Conservation (phyloP, 2,329 filamentous ascomycete genomes). For the Neofusicoccum parvum region DNA sequence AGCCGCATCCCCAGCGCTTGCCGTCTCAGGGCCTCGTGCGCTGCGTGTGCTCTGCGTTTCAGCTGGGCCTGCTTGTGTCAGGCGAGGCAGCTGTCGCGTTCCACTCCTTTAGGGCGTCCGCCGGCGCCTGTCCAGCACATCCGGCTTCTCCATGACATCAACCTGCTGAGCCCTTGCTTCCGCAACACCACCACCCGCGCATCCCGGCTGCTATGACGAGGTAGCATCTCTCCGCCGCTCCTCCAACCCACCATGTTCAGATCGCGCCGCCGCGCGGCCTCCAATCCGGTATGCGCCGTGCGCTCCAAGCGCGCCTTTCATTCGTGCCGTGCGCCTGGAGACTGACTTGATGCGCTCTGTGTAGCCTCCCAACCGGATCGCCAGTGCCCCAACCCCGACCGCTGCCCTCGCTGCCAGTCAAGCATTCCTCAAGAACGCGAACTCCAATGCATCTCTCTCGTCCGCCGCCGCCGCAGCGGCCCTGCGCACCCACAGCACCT, state of each 20-base stretch:
- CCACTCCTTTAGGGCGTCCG: slow-evolving; percentile 12
- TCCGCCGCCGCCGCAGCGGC: slow-evolving; percentile 86
- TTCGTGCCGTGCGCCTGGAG: background rate
- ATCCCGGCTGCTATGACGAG: slow-evolving; percentile 18
- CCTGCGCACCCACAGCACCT: slow-evolving; percentile 73
- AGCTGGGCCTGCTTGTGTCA: slow-evolving; percentile 10
- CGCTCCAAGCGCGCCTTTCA: slow-evolving; percentile 30
- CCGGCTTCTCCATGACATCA: slow-evolving; percentile 22
- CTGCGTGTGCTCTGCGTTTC: slow-evolving; percentile 13
- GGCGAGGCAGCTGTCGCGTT: slow-evolving; percentile 6
- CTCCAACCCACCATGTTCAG: slow-evolving; percentile 33
- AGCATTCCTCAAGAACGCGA: slow-evolving; percentile 72
- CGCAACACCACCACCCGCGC: slow-evolving; percentile 2
- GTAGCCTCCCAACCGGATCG: slow-evolving; percentile 31
- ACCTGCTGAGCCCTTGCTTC: slow-evolving; percentile 18
- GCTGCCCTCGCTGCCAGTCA: slow-evolving; percentile 79
- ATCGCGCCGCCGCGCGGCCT: slow-evolving; percentile 33
- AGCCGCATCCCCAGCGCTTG: background rate
- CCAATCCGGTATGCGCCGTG: slow-evolving; percentile 37
- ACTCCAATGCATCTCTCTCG: slow-evolving; percentile 69
- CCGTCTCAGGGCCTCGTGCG: background rate
- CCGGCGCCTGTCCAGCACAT: slow-evolving; percentile 15
- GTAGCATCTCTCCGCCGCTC: background rate
- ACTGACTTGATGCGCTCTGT: slow-evolving; percentile 26
- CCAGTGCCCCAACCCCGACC: slow-evolving; percentile 60